Conservation (phyloP, 192 early-diverging fungal species). For the Backusella australiensis region DNA sequence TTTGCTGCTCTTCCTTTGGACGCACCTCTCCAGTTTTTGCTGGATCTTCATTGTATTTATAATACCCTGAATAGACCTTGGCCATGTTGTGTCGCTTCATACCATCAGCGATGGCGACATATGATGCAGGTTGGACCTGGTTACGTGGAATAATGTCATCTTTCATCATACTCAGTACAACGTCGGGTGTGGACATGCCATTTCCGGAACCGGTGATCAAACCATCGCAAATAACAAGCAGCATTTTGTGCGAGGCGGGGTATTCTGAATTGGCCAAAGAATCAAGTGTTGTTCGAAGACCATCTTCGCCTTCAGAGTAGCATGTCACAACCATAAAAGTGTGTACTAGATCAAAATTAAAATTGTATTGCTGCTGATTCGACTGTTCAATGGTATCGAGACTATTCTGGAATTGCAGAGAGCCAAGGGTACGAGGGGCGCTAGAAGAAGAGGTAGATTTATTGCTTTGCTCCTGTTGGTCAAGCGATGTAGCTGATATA, state of each 20-base stretch:
- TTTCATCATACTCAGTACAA: conserved; percentile 77
- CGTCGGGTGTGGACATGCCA: conserved; percentile 71
- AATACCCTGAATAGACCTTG: conserved; percentile 90
- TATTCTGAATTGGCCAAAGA: conserved; percentile 75
- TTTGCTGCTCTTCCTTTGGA: conserved; percentile 42
- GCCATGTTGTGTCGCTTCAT: conserved; percentile 90
- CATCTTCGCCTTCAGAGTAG: conserved; percentile 75
- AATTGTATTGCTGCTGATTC: conserved; percentile 31
- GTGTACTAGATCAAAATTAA: conserved; percentile 59
- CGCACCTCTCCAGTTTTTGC: conserved; percentile 21
- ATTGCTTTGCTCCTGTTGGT: background rate
- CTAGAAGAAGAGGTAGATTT: conserved; percentile 3
- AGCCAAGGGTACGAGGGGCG: conserved; percentile 4
- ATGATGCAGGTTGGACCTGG: conserved; percentile 71
- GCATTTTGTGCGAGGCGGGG: conserved; percentile 72
- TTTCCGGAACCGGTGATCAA: conserved; percentile 76
- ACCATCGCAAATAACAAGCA: conserved; percentile 79
- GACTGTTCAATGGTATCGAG: conserved; percentile 16
- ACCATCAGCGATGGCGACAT: conserved; percentile 88
- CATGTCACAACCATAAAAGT: conserved; percentile 77
- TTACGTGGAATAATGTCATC: conserved; percentile 64
- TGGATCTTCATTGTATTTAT: conserved; percentile 57
- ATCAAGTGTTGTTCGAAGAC: conserved; percentile 72
- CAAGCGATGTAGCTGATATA: background rate
- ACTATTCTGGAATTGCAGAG: background rate